Evolutionary conservation across 192 early-diverging fungal genomes (phyloP), one percentile per base, ranked within the genome.

Genomic region (Coemansia sp.): DNA sequence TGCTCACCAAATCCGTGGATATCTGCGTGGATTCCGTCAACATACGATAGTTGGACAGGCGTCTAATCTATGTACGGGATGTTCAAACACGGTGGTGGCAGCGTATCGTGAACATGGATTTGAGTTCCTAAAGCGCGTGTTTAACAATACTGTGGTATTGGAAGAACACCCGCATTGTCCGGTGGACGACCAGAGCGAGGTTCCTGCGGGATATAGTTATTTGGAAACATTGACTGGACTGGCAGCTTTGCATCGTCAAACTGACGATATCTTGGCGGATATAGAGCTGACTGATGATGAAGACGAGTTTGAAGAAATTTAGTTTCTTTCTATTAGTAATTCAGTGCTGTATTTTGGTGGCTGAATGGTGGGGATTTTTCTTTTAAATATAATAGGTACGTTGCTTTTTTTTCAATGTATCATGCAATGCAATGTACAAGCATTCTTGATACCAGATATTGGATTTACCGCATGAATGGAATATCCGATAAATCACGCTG

Each of bases 1-100:
- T 9, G 89, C 90, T 30, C 96, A 99, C 68, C 96, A 99, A 78
- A 90, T 99, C 18, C 80, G 96, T 28, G 94, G 96, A 17, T 97
- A 90, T 53, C 67, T 99, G 42, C 69, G 79, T 0, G 83, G 90
- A 32, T 97, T 95, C 71, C 85, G 80, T 22, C 92, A 92, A 58
- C 70, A 94, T 35, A 51, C 90, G 14, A 83, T 99, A 19, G 78
- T 80, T 17, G 94, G 94, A 0, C 84, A 87, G 43, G 83, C 88
- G 1, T 99, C 89, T 55, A 81, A 88, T 42, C 76, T 85, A 46
- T 99, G 96, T 71, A 93, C 92, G 2, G 96, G 93, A 8, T 99
- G 96, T 50, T 95, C 92, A 5, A 51, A 60, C 6, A 37, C 46
- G 40, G 55, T 87, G 8, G 40, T 91, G 9, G 51, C 71, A 20